Evolutionary conservation across 768 basidiomycete genomes (phyloP).

Genomic region (Lactifluus piperatus): DNA sequence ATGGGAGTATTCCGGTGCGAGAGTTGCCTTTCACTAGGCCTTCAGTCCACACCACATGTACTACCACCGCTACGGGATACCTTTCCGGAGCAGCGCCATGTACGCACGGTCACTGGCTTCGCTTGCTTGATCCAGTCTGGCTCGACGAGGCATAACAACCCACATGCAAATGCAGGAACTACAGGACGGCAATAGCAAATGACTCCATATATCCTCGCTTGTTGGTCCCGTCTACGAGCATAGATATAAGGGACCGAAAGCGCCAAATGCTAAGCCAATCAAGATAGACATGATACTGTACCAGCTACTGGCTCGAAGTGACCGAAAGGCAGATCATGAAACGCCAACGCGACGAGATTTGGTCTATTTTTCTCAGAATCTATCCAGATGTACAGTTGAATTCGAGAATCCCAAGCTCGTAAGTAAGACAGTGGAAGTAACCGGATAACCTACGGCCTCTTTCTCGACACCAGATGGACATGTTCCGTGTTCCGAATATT

Average conservation of each 20-base stretch:
- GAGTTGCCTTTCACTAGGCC: background rate
- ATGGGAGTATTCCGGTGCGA: background rate
- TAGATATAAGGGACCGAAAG: background rate
- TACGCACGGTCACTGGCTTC: background rate
- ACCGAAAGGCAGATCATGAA: background rate
- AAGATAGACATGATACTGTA: background rate
- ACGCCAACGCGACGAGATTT: background rate
- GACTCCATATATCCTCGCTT: background rate
- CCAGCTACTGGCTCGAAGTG: too few relatives aligned
- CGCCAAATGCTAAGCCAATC: background rate
- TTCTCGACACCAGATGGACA: background rate
- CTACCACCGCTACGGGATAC: background rate
- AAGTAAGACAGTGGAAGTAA: background rate
- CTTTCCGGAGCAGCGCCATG: background rate
- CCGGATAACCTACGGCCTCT: too few relatives aligned
- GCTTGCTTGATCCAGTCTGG: background rate
- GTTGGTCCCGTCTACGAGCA: background rate
- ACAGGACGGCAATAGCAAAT: background rate
- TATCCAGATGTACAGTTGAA: background rate
- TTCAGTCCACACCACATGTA: background rate
- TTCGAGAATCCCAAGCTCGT: background rate
- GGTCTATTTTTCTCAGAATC: too few relatives aligned
- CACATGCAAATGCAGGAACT: background rate
- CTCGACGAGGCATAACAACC: background rate
- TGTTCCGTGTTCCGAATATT: too few relatives aligned